phyloP scores from a whole-genome alignment of 2,329 filamentous ascomycete species.

The Metarhizium anisopliae region DNA sequence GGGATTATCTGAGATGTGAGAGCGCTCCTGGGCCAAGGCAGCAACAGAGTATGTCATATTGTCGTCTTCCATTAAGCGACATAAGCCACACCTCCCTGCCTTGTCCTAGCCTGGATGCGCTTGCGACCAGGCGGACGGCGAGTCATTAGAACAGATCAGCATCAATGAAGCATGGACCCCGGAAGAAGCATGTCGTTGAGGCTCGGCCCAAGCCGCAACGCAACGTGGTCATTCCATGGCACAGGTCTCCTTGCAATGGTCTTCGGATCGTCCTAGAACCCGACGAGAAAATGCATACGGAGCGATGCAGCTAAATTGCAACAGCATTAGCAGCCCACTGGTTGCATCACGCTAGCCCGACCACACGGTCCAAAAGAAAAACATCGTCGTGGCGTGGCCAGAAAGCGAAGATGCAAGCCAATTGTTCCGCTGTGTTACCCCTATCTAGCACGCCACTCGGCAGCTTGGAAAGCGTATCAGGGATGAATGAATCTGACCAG shows the following conservation, averaged over 20 bases:
- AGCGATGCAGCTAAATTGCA: not conserved
- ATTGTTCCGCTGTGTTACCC: slow-evolving; percentile 5
- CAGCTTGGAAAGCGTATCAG: not conserved
- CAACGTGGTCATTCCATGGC: not conserved
- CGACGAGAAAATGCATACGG: not conserved
- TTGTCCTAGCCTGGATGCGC: not conserved
- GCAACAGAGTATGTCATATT: not conserved
- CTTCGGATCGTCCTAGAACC: not conserved
- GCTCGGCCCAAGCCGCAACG: not conserved
- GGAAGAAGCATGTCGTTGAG: not conserved
- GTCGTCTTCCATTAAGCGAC: not conserved
- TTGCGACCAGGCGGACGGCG: not conserved
- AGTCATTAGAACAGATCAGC: slow-evolving; percentile 1
- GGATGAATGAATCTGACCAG: not conserved
- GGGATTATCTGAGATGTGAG: not conserved
- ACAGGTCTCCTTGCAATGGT: not conserved
- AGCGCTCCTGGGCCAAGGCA: not conserved
- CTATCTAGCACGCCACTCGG: slow-evolving; percentile 6
- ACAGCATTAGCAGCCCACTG: not conserved
- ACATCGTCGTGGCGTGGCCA: not conserved
- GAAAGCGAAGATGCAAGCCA: slow-evolving; percentile 1
- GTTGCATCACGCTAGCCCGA: not conserved
- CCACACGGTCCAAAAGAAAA: not conserved
- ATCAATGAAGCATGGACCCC: slow-evolving; percentile 1
- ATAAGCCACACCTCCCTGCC: not conserved